phyloP scores from a whole-genome alignment of 495 filamentous ascomycete species.

The Talaromyces nanjingensis region DNA sequence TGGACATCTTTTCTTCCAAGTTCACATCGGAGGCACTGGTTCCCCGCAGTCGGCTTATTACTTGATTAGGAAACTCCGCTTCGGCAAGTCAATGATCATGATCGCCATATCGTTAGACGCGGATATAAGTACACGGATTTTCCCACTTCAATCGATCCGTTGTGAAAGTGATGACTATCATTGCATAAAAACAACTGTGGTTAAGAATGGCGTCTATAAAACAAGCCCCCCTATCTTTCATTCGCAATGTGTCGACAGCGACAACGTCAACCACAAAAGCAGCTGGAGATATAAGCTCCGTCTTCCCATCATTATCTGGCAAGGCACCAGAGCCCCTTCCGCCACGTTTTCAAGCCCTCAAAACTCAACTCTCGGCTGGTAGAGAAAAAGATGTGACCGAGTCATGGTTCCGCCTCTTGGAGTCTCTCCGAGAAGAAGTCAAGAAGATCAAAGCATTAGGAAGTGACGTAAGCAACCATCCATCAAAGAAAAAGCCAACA shows the following conservation, averaged over 20 bases:
- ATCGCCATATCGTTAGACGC: too few relatives aligned
- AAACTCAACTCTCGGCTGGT: constrained; percentile 52
- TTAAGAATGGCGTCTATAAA: background rate
- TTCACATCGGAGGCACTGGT: too few relatives aligned
- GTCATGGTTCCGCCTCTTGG: constrained; percentile 67
- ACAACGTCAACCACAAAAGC: constrained; percentile 13
- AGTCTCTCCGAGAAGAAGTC: constrained; percentile 44
- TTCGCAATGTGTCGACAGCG: background rate
- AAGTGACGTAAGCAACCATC: constrained; percentile 34
- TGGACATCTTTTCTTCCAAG: too few relatives aligned
- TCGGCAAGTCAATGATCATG: too few relatives aligned
- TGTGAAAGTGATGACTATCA: too few relatives aligned
- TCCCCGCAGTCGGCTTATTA: too few relatives aligned
- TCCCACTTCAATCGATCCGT: too few relatives aligned
- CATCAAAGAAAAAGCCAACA: background rate
- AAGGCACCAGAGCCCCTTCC: constrained; percentile 52
- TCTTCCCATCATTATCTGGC: constrained; percentile 67
- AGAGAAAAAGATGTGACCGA: constrained; percentile 53
- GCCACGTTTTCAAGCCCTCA: constrained; percentile 69
- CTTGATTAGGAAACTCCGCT: too few relatives aligned
- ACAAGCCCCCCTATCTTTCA: background rate
- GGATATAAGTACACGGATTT: too few relatives aligned
- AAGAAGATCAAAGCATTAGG: constrained; percentile 39
- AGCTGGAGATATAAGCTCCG: constrained; percentile 60
- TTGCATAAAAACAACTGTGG: too few relatives aligned